Percentiles rank a stretch among this genome's conserved stretches.
These are phyloP conservation scores for Pachyrhizus erosus DNA, from an alignment of 306 rosid species.

Conservation along the genomic window DNA sequence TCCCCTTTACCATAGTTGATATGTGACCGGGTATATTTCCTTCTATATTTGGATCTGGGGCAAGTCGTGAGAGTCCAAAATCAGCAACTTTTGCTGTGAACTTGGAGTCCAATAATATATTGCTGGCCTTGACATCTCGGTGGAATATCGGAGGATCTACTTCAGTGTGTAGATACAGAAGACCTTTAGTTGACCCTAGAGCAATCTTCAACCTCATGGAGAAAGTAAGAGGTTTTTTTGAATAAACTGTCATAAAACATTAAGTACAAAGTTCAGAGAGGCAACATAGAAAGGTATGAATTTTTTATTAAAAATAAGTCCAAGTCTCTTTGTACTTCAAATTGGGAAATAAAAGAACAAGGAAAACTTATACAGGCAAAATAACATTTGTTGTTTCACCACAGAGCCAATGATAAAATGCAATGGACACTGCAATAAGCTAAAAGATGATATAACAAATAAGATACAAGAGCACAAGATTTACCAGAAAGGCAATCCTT, in stretches of 20 bases:
- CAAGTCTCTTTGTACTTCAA: not conserved
- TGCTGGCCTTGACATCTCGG: slow-evolving; percentile 91
- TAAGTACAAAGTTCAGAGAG: not conserved
- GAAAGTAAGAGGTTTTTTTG: slow-evolving; percentile 67
- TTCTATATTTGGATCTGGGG: slow-evolving; percentile 81
- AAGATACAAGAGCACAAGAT: slow-evolving; percentile 10
- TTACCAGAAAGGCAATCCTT: slow-evolving; percentile 89
- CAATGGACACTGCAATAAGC: not conserved
- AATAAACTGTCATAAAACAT: slow-evolving; percentile 54
- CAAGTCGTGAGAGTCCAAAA: slow-evolving; percentile 97
- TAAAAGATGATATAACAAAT: not conserved
- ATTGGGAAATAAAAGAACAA: slow-evolving; percentile 8
- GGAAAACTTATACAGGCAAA: slow-evolving; percentile 7
- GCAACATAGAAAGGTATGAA: not conserved
- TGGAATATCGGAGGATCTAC: slow-evolving; percentile 98
- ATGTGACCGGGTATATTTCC: slow-evolving; percentile 73
- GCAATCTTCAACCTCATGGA: slow-evolving; percentile 77
- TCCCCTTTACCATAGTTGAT: slow-evolving; percentile 91
- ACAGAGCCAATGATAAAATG: not conserved
- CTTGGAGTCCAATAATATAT: slow-evolving; percentile 79
- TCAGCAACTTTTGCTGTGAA: slow-evolving; percentile 84
- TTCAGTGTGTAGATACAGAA: slow-evolving; percentile 90
- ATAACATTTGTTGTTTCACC: not conserved
- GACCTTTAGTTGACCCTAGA: slow-evolving; percentile 80
- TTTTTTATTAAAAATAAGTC: not conserved